Percentiles rank a stretch among this genome's conserved stretches.
phyloP scores from a whole-genome alignment of 179 eudicot species.

The Amaranthus tricolor region DNA sequence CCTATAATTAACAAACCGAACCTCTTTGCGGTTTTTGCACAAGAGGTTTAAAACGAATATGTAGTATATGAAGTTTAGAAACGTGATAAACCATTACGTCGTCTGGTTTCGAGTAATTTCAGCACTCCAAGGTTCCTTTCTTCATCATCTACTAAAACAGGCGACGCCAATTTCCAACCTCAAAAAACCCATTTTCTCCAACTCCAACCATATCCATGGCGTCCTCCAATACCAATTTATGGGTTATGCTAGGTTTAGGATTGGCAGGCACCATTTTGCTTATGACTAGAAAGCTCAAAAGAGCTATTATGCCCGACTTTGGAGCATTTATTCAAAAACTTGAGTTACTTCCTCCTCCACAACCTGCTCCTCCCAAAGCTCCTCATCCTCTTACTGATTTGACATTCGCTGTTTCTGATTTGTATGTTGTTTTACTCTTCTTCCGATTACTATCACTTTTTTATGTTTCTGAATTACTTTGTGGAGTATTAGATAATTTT shows the following conservation, averaged over 20 bases:
- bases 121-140: no score
- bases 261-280: conserved; percentile 73
- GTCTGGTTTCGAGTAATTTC: no score
- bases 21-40: no score
- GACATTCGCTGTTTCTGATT: conserved; percentile 82
- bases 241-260: conserved; percentile 88
- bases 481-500: conserved; percentile 1
- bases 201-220: conserved; percentile 41
- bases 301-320: conserved; percentile 59
- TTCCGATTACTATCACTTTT: neutral
- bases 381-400: conserved; percentile 80
- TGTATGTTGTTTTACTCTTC: conserved; percentile 40
- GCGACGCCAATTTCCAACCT: no score
- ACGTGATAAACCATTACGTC: no score
- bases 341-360: conserved; percentile 89
- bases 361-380: conserved; percentile 97
- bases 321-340: conserved; percentile 73
- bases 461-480: neutral
- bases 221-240: conserved; percentile 66
- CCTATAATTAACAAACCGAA: no score
- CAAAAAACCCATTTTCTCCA: no score
- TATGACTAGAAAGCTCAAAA: conserved; percentile 70
- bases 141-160: no score
- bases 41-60: no score
- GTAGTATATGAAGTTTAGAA: no score